Evolutionary conservation across 1,139 yeast genomes (phyloP).

Genomic region (Candida pseudoviswanathii): DNA sequence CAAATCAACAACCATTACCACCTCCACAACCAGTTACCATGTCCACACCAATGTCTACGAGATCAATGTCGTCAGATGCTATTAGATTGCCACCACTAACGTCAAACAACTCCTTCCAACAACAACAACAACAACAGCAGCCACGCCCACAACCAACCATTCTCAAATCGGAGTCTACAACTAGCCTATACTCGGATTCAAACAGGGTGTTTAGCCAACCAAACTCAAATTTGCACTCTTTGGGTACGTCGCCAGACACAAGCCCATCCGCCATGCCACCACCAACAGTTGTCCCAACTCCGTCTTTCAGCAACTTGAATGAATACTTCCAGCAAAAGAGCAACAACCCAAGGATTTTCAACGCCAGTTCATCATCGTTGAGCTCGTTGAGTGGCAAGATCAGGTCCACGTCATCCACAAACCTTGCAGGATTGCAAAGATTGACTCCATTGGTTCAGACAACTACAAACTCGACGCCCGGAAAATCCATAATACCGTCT

Average conservation of each 20-base stretch:
- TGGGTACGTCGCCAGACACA: constrained; percentile 39
- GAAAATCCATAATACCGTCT: constrained; percentile 12
- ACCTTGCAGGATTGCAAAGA: constrained; percentile 30
- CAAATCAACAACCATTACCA: constrained; percentile 6
- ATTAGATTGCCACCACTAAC: constrained; percentile 13
- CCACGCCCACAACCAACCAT: constrained; percentile 7
- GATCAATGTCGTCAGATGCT: constrained; percentile 16
- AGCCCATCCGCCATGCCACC: constrained; percentile 8
- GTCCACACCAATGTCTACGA: constrained; percentile 4
- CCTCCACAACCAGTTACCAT: constrained; percentile 7
- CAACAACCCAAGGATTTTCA: constrained; percentile 19
- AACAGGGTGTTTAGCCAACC: constrained; percentile 23
- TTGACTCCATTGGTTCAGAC: constrained; percentile 42
- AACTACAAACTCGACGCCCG: constrained; percentile 9
- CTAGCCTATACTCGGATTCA: constrained; percentile 14
- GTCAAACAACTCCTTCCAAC: constrained; percentile 11
- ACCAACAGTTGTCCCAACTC: constrained; percentile 12
- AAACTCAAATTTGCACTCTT: constrained; percentile 26
- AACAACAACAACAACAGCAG: neutral
- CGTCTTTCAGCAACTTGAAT: constrained; percentile 33
- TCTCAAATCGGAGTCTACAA: constrained; percentile 15
- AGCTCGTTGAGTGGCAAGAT: constrained; percentile 29
- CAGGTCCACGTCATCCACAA: constrained; percentile 20
- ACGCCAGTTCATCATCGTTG: constrained; percentile 28
- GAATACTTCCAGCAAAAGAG: constrained; percentile 32